Conservation (phyloP, 441 rosid genomes). For the Omphalea diandra region DNA sequence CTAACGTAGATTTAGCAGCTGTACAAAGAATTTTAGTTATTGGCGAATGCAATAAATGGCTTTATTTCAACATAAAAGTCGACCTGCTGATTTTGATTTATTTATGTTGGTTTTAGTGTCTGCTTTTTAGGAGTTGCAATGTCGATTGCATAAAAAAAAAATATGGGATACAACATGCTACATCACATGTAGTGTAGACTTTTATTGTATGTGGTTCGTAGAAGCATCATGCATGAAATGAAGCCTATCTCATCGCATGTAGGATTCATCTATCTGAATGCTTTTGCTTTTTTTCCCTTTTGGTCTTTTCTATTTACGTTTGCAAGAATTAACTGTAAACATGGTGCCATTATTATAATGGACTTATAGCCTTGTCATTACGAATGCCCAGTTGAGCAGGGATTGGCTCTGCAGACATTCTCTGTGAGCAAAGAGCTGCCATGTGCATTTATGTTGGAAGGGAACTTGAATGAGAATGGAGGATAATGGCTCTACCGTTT, state of each 20-base stretch:
- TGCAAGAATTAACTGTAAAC: not conserved
- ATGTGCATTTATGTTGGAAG: no score
- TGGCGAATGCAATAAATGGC: conserved; percentile 25
- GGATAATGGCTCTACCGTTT: no score
- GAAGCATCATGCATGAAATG: not conserved
- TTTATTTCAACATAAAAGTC: conserved; percentile 15
- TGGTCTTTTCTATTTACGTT: not conserved
- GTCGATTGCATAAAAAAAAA: not conserved
- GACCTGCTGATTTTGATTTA: conserved; percentile 16
- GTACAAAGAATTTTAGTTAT: conserved; percentile 33
- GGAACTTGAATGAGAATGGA: no score
- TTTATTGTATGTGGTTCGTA: not conserved
- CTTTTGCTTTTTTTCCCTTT: no score
- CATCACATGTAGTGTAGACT: not conserved
- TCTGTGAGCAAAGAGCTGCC: not conserved
- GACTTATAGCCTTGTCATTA: not conserved
- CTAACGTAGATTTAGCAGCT: conserved; percentile 17
- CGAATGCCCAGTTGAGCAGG: not conserved
- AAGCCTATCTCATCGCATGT: not conserved
- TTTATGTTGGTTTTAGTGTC: not conserved
- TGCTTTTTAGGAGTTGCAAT: not conserved
- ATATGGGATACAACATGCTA: not conserved
- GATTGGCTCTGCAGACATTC: not conserved
- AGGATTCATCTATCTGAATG: no score
- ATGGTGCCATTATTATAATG: not conserved